Base-by-base conservation (phyloP, 805 yeast genomes). In the Starmerella stellata region DNA sequence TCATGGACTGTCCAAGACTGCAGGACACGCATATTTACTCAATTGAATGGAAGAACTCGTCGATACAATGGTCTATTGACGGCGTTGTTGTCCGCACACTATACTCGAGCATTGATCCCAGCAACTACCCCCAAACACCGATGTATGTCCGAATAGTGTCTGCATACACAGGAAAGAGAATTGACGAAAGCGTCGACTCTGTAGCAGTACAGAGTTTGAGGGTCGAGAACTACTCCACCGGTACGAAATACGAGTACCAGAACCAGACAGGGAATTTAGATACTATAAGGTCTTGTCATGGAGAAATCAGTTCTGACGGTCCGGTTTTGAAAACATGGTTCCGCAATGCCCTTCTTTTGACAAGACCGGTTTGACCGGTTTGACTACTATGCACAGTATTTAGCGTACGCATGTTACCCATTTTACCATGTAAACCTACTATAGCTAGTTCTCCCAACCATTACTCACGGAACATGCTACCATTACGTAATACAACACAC, bases 91-190 rank as follows among this genome's bases (percentile, higher is more conserved):
- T 80, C 8, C 72, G 95, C 63, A 69, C 78, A 1, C 60, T 85
- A 38, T 32, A 52, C 9, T 64, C 70, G 40, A 62, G 74, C 18
- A 53, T 70, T 15, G 17, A 32, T 9, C 41, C 42, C 5, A 66
- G 70, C 42, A 93, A 93, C 4, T 85, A 70, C 57, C 95, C 95
- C 32, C 93, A 83, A 60, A 63, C 82, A n/a, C 95, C 95, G 36
- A 80, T 83, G 37, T 64, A 77, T 52, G 60, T 83, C 35, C 81
- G 78, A 54, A 57, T 65, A 20, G 70, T 70, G 5, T 39, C 62
- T n/a, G 66, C 72, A 72, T 66, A 70, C 13, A 72, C 68, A 16
- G 71, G 71, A 24, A 65, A 63, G 38, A 38, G 44, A 34, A 21
- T 45, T n/a, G 42, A 39, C 4, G 59, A 57, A 8, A 62, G 62